Evolutionary conservation across 192 early-diverging fungal species (phyloP), one percentile per base, ranked within the genome.

Genomic region (Radiomyces spectabilis): DNA sequence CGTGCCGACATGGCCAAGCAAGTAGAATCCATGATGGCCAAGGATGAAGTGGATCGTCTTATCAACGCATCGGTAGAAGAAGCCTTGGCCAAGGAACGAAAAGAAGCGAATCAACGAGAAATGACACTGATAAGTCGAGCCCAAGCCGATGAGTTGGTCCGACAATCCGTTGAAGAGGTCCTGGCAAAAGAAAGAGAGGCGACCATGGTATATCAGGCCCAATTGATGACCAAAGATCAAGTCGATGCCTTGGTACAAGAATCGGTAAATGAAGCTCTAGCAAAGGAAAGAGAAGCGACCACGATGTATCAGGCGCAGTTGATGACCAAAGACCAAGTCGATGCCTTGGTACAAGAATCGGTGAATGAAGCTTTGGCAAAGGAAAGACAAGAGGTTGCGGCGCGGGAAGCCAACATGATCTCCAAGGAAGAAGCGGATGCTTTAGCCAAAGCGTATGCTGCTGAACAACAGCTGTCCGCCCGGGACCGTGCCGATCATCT

Each of bases 281-380:
- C 33, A 22, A 18, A 51, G 38, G 0, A 10, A 37, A 13, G 38
- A 3, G 49, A 29, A 4, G 38, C 38, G 33, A 34, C 49, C 2
- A 34, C 15, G 6, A 51, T 51, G 49, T 37, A 41, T 5, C 19
- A 53, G 9, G 51, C 27, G 0, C 21, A 27, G 16, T 4, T 53
- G 24, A 40, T 53, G 51, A 12, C 41, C 18, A 38, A 53, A 18
- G 38, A 40, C 8, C 69, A 71, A 33, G 68, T 60, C 2, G 48
- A 50, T 0, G 60, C 61, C 24, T 32, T 61, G 13, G 66, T 57
- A 19, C 56, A 55, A 15, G 61, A 50, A 4, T 42, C 53, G 4
- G 58, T 50, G 22, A 73, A 62, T 10, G 61, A 42, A 37, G 69
- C 64, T 12, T 44, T 57, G 29, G 63, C 48, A 3, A 55, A 63